Base-by-base conservation (phyloP, 1,284 basidiomycete species). In the Ceratobasidium sp. region DNA sequence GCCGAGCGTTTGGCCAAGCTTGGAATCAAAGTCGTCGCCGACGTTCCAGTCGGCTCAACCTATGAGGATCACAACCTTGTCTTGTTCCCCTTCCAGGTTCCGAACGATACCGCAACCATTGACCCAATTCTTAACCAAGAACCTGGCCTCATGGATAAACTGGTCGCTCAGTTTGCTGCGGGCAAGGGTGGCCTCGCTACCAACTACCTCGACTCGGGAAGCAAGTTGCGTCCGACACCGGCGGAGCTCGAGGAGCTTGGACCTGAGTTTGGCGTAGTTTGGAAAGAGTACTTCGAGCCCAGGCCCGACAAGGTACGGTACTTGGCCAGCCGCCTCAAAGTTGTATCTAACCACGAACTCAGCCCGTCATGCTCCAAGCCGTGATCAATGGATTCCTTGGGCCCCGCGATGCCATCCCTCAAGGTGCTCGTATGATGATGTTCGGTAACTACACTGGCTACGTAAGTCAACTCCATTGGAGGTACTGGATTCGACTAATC, bases 31-130 rank as follows among this genome's bases (percentile, higher is more conserved):
- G 76, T 78, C 15, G 29, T 82, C n/a, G 82, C 86, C 5, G 81
- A 86, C 49, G 77, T 87, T 4, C 82, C 83, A 4, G 86, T 88
- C 0, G 87, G 87, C 6, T 82, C 85, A 71, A 78, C 82, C 27
- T 85, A 83, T 69, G 80, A 83, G 75, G 86, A 86, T 82, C 67
- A 52, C 22, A 31, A 60, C 53, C 53, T 68, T 8, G 22, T 55
- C 22, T 20, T 68, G 31, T 40, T 25, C 22, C 40, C 65, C 38
- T 68, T 32, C 43, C 27, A 49, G 15, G 43, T 56, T 29, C 42
- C 65, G 7, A 7, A 10, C 20, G 65, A 68, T 22, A 34, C 34
- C 1, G 65, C 55, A 17, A 56, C 65, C 20, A 35, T 68, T 10
- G 65, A 68, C 32, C 65, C 65, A 3, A 49, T 68, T 13, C 12